Evolutionary conservation across 2,329 filamentous ascomycete genomes (phyloP), one percentile per base, ranked within the genome.

Genomic region (Alternaria burnsii): DNA sequence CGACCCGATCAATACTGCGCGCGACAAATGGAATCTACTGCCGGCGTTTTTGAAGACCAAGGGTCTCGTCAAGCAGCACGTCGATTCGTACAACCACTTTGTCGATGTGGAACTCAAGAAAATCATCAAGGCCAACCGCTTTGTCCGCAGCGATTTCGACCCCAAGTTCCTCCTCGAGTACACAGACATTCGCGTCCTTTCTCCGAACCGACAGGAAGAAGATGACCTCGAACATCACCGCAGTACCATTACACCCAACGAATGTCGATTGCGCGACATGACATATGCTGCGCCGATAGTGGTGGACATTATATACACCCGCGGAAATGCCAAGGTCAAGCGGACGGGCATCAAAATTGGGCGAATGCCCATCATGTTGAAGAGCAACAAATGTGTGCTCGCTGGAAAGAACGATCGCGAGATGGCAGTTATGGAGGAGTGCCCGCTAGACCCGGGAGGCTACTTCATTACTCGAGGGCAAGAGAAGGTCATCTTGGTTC

Each of bases 21-120:
- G 91, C 73, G 95, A 99, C 82, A 99, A 99, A 84, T 97, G 94
- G 88, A 97, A 98, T 78, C 85, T 99, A 42, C 82, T 99, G 28
- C 96, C 95, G 0, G 95, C 95, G n/a, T 99, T 99, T 79, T 83
- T 99, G 60, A 97, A 97, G 80, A 94, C 97, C 72, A 99, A 99
- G 81, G 94, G 94, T 58, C 84, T 97, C 58, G 94, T 97, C 54
- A 97, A 97, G 80, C 94, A 98, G 83, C 94, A 97, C 79, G 94
- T 97, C 75, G 96, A 99, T 82, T 98, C 95, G 24, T 99, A 96
- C 85, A 97, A 99, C 81, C 97, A 95, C 81, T 98, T 99, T 72
- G 91, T 97, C 68, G 93, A 99, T 71, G 91, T 96, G 58, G 94
- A 98, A 76, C 89, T 99, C 78, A 97, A 97, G 81, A 94, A 97